A percentile compares a stretch with the other conserved stretches of the same genome.
These are phyloP conservation scores for Aureobasidium sp. DNA, from an alignment of 2,329 filamentous ascomycete species.

Conservation along the genomic window DNA sequence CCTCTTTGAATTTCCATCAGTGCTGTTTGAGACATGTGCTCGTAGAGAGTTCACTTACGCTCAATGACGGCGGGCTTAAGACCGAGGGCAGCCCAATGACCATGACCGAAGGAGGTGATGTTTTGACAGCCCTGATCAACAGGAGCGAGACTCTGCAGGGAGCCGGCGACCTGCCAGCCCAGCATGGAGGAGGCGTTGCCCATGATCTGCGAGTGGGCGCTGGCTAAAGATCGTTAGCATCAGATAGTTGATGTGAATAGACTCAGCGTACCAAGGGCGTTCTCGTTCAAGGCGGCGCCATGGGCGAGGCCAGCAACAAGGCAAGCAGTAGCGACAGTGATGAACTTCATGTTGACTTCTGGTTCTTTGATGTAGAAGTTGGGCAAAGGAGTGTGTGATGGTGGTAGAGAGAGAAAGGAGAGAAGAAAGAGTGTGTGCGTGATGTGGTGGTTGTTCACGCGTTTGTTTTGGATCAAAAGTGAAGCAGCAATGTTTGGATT, in stretches of 20 bases:
- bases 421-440: not conserved
- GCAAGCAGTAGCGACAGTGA: not conserved
- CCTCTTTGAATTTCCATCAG: not conserved
- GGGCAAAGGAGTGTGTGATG: not conserved
- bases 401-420: no score
- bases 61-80: constrained; percentile 17
- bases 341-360: not conserved
- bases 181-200: constrained; percentile 22
- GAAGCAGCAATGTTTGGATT: not conserved
- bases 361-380: not conserved
- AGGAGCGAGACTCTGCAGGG: constrained; percentile 13
- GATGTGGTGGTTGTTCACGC: not conserved
- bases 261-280: not conserved
- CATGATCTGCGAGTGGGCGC: constrained; percentile 10
- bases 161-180: constrained; percentile 25
- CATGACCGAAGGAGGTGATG: constrained; percentile 16
- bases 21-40: not conserved
- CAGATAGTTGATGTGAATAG: not conserved
- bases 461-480: not conserved
- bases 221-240: not conserved
- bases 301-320: not conserved
- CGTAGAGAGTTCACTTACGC: not conserved
- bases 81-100: constrained; percentile 20
- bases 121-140: constrained; percentile 18
- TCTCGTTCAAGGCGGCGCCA: not conserved